phyloP scores from a whole-genome alignment of 768 basidiomycete genomes.

The Naganishia antarctica region DNA sequence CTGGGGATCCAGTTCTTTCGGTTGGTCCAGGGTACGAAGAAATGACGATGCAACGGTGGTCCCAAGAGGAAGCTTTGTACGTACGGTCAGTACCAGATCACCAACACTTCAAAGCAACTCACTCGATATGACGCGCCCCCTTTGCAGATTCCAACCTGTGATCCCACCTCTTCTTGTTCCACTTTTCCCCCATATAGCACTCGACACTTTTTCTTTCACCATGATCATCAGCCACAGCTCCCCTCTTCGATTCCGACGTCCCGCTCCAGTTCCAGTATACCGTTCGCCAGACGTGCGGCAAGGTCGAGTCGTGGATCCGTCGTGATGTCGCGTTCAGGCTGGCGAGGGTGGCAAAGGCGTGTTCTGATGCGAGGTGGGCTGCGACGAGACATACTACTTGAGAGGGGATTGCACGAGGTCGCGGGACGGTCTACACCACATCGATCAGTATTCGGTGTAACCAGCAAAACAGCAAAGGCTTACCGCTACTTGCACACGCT shows the following conservation, averaged over 20 bases:
- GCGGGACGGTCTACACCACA: not conserved
- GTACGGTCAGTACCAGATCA: no score
- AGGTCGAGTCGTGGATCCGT: not conserved
- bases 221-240: not conserved
- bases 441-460: not conserved
- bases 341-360: conserved; percentile 5
- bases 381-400: not conserved
- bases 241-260: not conserved
- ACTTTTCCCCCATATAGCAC: not conserved
- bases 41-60: conserved; percentile 14
- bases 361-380: conserved; percentile 1
- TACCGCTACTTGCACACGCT: not conserved
- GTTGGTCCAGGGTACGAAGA: conserved; percentile 7
- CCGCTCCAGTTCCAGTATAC: conserved; percentile 14
- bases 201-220: not conserved
- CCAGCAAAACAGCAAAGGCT: not conserved
- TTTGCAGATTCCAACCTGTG: not conserved
- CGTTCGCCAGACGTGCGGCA: not conserved
- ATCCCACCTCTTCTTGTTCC: conserved; percentile 4
- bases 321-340: conserved; percentile 1
- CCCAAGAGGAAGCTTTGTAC: conserved; percentile 5
- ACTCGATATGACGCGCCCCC: not conserved
- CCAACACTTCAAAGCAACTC: not conserved
- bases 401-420: not conserved
- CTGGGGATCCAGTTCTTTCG: conserved; percentile 2